Evolutionary conservation across 768 basidiomycete species (phyloP).

Genomic region (Kwoniella newhampshirensis): DNA sequence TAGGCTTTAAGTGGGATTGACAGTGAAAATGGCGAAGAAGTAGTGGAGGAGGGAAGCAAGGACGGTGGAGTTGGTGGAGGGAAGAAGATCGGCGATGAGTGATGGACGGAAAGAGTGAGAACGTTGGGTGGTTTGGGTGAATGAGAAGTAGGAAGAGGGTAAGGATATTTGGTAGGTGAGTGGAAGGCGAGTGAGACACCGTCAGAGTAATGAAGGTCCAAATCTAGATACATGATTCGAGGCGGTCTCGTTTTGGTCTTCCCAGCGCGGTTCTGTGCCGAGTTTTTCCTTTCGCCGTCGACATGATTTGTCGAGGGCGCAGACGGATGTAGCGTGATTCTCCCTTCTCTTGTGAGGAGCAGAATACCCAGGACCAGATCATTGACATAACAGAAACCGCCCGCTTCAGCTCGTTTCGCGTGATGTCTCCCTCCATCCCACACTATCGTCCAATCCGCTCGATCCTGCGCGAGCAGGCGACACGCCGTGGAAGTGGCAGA

Average conservation of each 20-base stretch:
- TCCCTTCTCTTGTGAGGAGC: conserved; percentile 55
- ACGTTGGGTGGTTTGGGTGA: conserved; percentile 54
- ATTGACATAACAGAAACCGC: conserved; percentile 92
- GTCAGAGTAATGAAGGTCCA: conserved; percentile 90
- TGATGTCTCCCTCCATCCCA: conserved; percentile 98
- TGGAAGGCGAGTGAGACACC: conserved; percentile 70
- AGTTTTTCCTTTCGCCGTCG: not conserved
- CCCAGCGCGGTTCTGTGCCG: conserved; percentile 18
- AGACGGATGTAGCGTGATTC: not conserved
- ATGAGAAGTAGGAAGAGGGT: conserved; percentile 57
- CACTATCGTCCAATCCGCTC: conserved; percentile 67
- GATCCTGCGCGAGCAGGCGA: conserved; percentile 56
- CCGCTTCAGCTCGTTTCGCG: conserved; percentile 70
- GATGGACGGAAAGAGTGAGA: conserved; percentile 74
- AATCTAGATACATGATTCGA: conserved; percentile 83
- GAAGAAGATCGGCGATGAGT: conserved; percentile 78
- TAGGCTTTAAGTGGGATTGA: conserved; percentile 76
- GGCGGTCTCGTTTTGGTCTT: conserved; percentile 46
- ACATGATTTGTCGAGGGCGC: no score
- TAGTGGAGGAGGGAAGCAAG: conserved; percentile 52
- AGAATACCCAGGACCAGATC: conserved; percentile 82
- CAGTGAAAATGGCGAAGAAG: conserved; percentile 66
- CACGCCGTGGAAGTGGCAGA: conserved; percentile 77
- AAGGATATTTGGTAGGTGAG: conserved; percentile 35
- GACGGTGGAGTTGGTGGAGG: conserved; percentile 56